Conservation (phyloP, 345 rosid species). For the Acer yangbiense region DNA sequence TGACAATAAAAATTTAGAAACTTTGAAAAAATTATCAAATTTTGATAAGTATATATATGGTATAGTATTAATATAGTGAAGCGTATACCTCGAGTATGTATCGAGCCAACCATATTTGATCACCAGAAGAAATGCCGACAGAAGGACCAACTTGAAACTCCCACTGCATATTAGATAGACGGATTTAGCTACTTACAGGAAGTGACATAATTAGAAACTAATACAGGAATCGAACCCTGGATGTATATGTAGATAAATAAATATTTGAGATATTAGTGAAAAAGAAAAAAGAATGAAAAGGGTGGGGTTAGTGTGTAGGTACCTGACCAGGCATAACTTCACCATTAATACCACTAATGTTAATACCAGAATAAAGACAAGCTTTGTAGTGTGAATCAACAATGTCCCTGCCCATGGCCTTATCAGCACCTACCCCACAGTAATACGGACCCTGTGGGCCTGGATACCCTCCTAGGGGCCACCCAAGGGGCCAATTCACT, state of each 20-base stretch:
- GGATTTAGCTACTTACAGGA: no score
- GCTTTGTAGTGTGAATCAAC: slow-evolving; percentile 87
- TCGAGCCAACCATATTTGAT: slow-evolving; percentile 77
- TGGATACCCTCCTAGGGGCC: slow-evolving; percentile 80
- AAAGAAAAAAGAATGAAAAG: no score
- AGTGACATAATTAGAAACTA: no score
- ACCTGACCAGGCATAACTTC: slow-evolving; percentile 96
- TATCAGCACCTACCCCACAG: slow-evolving; percentile 83
- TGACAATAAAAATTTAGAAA: background rate
- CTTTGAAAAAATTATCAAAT: background rate
- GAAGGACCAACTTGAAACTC: slow-evolving; percentile 86
- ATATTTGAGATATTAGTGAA: no score
- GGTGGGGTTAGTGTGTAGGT: background rate
- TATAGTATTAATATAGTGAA: no score
- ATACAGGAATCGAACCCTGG: no score
- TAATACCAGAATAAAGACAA: slow-evolving; percentile 76
- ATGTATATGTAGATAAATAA: no score
- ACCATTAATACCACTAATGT: slow-evolving; percentile 76
- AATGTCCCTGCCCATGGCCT: slow-evolving; percentile 77
- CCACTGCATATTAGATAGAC: slow-evolving; percentile 43
- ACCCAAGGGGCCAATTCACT: slow-evolving; percentile 65
- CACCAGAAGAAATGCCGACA: slow-evolving; percentile 75
- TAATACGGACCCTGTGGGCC: slow-evolving; percentile 95
- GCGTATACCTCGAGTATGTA: slow-evolving; percentile 73
- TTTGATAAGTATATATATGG: background rate